Percentiles rank a stretch among this genome's conserved stretches.
Evolutionary conservation across 257 asterid species (phyloP).

Genomic region (Nyctanthes arbortristis): DNA sequence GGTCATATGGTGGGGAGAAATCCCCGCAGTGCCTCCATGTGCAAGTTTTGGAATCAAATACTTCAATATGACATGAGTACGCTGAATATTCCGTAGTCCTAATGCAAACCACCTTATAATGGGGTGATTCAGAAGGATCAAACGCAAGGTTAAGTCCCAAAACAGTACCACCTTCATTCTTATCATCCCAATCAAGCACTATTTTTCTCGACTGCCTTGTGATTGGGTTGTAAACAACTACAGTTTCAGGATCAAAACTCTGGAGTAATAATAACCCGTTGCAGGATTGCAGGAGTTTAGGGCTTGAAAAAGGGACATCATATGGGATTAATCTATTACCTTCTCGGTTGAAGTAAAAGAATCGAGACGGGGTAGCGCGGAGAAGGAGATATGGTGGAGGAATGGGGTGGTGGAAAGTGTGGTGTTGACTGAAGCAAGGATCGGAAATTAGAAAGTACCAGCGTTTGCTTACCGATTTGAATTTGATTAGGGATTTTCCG

Average conservation of each 20-base stretch:
- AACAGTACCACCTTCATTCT: neutral
- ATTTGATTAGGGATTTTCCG: conserved; percentile 2
- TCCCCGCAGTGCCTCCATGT: neutral
- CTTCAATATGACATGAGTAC: neutral
- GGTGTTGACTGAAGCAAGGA: neutral
- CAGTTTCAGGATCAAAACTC: neutral
- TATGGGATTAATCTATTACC: neutral
- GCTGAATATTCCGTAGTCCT: neutral
- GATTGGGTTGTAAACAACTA: conserved; percentile 13
- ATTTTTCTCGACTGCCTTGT: neutral
- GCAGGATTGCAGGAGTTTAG: conserved; percentile 12
- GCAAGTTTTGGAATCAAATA: neutral
- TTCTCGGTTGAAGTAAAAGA: neutral
- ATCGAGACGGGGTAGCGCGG: neutral
- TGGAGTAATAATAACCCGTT: conserved; percentile 21
- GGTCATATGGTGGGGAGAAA: neutral
- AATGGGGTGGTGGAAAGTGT: conserved; percentile 10
- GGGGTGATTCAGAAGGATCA: conserved; percentile 15
- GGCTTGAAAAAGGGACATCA: neutral
- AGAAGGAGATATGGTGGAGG: conserved; percentile 8
- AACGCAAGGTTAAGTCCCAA: conserved; percentile 11
- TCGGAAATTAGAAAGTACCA: conserved; percentile 17
- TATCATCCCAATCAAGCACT: neutral
- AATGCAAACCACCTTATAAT: conserved; percentile 16
- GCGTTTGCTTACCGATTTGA: conserved; percentile 3